phyloP scores from a whole-genome alignment of 2,329 filamentous ascomycete genomes.

The Neophaeococcomyces aloes region DNA sequence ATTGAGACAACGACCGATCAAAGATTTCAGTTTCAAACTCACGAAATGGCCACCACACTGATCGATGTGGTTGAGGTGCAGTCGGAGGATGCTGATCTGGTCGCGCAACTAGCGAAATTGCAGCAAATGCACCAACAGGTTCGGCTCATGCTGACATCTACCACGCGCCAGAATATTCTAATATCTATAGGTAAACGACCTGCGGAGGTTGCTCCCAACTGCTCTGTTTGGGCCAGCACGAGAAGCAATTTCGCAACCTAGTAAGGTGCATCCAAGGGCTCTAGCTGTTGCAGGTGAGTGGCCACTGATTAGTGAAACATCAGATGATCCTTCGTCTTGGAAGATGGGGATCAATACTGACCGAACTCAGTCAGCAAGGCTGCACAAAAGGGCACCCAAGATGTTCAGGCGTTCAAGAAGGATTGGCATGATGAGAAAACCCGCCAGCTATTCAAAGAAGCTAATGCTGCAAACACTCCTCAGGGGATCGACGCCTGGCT shows the following conservation, averaged over 20 bases:
- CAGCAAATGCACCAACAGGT: constrained; percentile 20
- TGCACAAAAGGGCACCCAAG: constrained; percentile 27
- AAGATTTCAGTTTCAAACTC: not conserved
- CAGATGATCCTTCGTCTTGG: constrained; percentile 10
- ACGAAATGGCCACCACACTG: not conserved
- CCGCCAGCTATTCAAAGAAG: constrained; percentile 29
- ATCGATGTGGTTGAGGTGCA: constrained; percentile 7
- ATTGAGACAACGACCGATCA: no score
- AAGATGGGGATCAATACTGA: not conserved
- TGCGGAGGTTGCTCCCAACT: constrained; percentile 33
- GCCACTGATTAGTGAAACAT: no score
- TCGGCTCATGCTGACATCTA: not conserved
- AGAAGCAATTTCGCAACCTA: constrained; percentile 29
- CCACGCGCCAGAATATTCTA: constrained; percentile 1
- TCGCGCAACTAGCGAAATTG: constrained; percentile 19
- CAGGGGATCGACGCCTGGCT: constrained; percentile 34
- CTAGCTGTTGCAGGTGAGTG: constrained; percentile 21
- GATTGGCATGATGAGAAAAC: constrained; percentile 33
- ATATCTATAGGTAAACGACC: constrained; percentile 30
- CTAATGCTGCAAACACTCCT: constrained; percentile 27
- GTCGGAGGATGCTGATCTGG: constrained; percentile 17
- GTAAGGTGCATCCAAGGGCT: constrained; percentile 26
- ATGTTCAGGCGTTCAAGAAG: constrained; percentile 30
- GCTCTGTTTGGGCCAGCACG: constrained; percentile 31
- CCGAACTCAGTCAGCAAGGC: constrained; percentile 23